Conservation (phyloP, 2,329 filamentous ascomycete genomes). For the Paracoccidioides brasiliensis region DNA sequence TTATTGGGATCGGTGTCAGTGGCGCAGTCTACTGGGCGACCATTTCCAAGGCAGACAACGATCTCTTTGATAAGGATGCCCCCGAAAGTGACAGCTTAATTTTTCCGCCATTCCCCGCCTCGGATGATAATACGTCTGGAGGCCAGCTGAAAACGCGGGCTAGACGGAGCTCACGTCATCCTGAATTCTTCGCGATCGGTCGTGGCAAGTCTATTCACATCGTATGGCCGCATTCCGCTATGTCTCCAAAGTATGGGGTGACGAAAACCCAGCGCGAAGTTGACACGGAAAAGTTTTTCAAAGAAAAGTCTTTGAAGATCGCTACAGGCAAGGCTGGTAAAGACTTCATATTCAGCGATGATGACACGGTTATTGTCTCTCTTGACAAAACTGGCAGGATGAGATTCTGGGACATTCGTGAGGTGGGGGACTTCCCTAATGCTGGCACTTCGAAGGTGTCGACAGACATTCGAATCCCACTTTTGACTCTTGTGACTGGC, state of each 20-base stretch:
- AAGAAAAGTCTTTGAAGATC: conserved; percentile 81
- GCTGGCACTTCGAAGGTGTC: conserved; percentile 33
- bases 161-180: conserved; percentile 74
- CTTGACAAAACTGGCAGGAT: conserved; percentile 92
- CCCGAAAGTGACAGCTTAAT: conserved; percentile 78
- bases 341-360: conserved; percentile 94
- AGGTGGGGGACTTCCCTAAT: conserved; percentile 43
- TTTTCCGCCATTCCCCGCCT: conserved; percentile 70
- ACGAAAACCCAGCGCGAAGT: conserved; percentile 46
- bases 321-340: conserved; percentile 96
- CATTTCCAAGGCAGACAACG: conserved; percentile 62
- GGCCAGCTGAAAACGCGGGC: conserved; percentile 92
- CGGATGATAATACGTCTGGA: conserved; percentile 81
- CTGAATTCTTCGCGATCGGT: conserved; percentile 88
- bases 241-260: conserved; percentile 36
- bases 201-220: conserved; percentile 94
- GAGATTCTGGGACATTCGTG: conserved; percentile 95
- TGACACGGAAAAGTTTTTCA: conserved; percentile 75
- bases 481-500: conserved; percentile 77
- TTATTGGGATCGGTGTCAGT: conserved; percentile 86
- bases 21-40: conserved; percentile 94
- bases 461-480: conserved; percentile 69
- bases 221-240: conserved; percentile 50
- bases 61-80: conserved; percentile 63
- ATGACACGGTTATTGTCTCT: conserved; percentile 86